Base-by-base conservation (phyloP, 306 rosid species). In the Mucuna pruriens region DNA sequence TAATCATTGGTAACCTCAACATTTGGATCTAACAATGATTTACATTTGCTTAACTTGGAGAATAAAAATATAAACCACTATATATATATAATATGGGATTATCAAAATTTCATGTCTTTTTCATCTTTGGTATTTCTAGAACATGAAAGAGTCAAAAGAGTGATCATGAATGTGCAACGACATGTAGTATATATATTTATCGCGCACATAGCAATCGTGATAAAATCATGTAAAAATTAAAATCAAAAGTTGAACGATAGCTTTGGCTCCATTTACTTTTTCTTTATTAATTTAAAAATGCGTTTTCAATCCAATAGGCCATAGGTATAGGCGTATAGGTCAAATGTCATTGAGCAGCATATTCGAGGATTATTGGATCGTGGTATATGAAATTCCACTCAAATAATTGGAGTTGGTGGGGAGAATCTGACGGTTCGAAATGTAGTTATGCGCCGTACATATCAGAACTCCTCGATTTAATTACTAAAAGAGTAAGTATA, bases 41-140 rank as follows among this genome's bases (percentile, higher is more conserved):
- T 69, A 58, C 23, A 44, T 83, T 73, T 84, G 71, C 60, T 12
- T 46, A 57, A 58, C 40, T 55, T 62, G 29, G 70, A 44, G 45
- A 61, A 76, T 11, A 49, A 69, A 61, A 52, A 15, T 44, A 74
- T 69, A 58, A n/a, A n/a, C 39, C 36, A n/a, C n/a, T n/a, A n/a
- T n/a, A n/a, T n/a, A n/a, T n/a, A n/a, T n/a, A n/a, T n/a, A 23
- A 26, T 9, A 69, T 64, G 22, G 66, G 48, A 65, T 38, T 8
- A 36, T 36, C 16, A 38, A 66, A 65, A 85, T 75, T 74, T 64
- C 81, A 63, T 65, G 61, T 81, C 69, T 5, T 38, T 85, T 83
- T 83, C 83, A 25, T 36, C n/a, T 31, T 11, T 16, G 44, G 74
- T 9, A 68, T 54, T 61, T 82, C 40, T 38, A 31, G 51, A 80